Conservation (phyloP, 2,329 filamentous ascomycete species). For the Gaeumannomyces sp. region DNA sequence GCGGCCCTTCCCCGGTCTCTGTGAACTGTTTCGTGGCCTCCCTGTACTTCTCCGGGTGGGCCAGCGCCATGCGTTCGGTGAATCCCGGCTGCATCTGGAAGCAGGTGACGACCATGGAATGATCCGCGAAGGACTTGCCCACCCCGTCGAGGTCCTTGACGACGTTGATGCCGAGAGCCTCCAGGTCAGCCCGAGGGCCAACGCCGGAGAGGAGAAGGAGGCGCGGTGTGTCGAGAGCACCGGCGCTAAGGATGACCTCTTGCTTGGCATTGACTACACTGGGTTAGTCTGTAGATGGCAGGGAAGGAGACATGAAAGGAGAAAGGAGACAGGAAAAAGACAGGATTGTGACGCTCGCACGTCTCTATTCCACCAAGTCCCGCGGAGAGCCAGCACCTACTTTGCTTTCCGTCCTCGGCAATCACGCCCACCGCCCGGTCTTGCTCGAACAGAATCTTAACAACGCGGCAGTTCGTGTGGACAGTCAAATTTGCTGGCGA, state of each 20-base stretch:
- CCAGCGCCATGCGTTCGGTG: too few relatives aligned
- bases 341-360: too few relatives aligned
- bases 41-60: too few relatives aligned
- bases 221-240: conserved; percentile 35
- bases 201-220: conserved; percentile 39
- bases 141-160: conserved; percentile 30
- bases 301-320: too few relatives aligned
- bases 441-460: conserved; percentile 11
- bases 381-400: neutral
- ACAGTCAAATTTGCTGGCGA: conserved; percentile 22
- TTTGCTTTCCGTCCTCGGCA: neutral
- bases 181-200: conserved; percentile 35
- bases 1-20: too few relatives aligned
- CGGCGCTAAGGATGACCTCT: conserved; percentile 38
- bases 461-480: conserved; percentile 34
- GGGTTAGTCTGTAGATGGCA: too few relatives aligned
- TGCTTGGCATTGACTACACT: conserved; percentile 20
- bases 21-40: too few relatives aligned
- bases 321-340: too few relatives aligned
- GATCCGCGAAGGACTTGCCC: conserved; percentile 34
- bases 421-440: conserved; percentile 7
- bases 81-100: too few relatives aligned
- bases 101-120: conserved; percentile 14
- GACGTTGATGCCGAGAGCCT: conserved; percentile 31
- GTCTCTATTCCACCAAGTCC: conserved; percentile 6